Conservation (phyloP, 306 rosid genomes). For the Arachis stenosperma region DNA sequence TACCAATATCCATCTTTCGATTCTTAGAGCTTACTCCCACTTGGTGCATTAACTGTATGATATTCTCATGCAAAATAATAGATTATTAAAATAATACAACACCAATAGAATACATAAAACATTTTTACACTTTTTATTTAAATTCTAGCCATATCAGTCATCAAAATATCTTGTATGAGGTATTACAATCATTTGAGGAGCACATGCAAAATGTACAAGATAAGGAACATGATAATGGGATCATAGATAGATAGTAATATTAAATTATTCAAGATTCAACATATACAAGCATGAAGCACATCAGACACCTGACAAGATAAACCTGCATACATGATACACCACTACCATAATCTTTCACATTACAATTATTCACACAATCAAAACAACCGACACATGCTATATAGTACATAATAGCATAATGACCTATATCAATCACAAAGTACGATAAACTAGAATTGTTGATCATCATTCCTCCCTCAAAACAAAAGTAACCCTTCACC, state of each 20-base stretch:
- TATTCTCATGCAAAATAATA: no score
- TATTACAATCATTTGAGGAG: neutral
- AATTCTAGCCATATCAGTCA: neutral
- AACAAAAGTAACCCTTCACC: constrained; percentile 51
- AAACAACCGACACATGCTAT: constrained; percentile 27
- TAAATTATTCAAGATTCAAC: constrained; percentile 24
- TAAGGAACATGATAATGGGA: neutral
- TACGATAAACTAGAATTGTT: constrained; percentile 35
- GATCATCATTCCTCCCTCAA: constrained; percentile 30
- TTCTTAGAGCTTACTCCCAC: no score
- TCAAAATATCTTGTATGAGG: neutral
- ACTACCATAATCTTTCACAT: constrained; percentile 31
- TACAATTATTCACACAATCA: constrained; percentile 47
- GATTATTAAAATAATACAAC: neutral
- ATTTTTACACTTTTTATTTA: neutral
- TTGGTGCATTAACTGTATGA: no score
- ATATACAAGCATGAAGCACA: constrained; percentile 31
- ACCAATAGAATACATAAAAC: neutral
- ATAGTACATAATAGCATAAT: constrained; percentile 24
- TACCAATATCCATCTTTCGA: no score
- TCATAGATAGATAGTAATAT: neutral
- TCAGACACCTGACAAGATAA: constrained; percentile 3
- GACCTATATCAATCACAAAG: constrained; percentile 36
- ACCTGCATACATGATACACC: constrained; percentile 23
- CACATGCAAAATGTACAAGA: neutral